Conservation (phyloP, 2,329 filamentous ascomycete genomes). For the Ambrosiella xylebori region DNA sequence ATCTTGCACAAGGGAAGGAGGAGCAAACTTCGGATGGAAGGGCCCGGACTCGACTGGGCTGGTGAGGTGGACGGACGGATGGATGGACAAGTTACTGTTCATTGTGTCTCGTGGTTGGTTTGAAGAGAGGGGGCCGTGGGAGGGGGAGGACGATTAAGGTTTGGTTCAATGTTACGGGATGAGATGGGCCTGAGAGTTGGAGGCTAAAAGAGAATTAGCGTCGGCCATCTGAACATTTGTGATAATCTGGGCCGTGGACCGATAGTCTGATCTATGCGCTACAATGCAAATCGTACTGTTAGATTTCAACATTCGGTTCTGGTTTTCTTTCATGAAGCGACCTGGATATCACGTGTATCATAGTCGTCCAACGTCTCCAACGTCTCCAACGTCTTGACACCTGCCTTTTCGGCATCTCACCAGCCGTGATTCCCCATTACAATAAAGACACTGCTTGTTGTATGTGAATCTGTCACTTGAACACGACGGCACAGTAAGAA, state of each 20-base stretch:
- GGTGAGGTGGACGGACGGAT: neutral
- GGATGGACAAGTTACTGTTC: neutral
- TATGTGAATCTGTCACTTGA: neutral
- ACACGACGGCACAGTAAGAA: neutral
- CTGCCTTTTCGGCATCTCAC: neutral
- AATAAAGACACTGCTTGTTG: neutral
- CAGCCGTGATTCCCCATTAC: neutral
- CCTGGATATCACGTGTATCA: too few relatives aligned
- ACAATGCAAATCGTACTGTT: too few relatives aligned
- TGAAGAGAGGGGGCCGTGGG: neutral
- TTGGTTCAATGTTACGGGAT: neutral
- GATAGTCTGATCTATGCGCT: too few relatives aligned
- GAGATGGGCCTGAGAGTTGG: neutral
- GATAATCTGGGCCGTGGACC: too few relatives aligned
- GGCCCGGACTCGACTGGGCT: neutral
- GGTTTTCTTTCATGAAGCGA: too few relatives aligned
- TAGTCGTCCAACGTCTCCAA: too few relatives aligned
- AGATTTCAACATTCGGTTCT: too few relatives aligned
- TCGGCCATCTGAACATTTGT: neutral
- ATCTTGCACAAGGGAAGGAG: too few relatives aligned
- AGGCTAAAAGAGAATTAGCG: neutral
- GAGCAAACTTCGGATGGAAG: neutral
- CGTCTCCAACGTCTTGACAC: too few relatives aligned
- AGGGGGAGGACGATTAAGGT: neutral
- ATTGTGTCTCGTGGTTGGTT: slow-evolving; percentile 1